Evolutionary conservation across 352 stramenopile genomes (phyloP).

Genomic region (Peronospora belbahrii): DNA sequence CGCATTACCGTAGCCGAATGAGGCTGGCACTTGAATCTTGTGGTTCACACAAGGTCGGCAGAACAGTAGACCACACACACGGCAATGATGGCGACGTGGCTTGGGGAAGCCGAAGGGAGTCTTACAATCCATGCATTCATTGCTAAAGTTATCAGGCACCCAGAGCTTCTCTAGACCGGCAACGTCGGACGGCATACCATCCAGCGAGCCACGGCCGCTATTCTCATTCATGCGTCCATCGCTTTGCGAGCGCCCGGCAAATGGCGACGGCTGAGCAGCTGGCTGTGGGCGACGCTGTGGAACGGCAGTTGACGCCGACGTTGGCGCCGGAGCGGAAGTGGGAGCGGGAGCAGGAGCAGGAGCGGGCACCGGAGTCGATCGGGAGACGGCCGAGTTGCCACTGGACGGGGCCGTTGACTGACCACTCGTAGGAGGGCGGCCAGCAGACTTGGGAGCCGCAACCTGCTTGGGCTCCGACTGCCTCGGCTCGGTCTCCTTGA

Average conservation of each 20-base stretch:
- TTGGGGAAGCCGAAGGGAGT: slow-evolving; percentile 75
- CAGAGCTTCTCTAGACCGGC: slow-evolving; percentile 78
- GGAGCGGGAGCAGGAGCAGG: no score
- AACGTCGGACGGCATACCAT: slow-evolving; percentile 45
- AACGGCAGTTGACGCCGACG: slow-evolving; percentile 12
- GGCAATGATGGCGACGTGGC: slow-evolving; percentile 76
- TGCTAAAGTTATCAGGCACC: slow-evolving; percentile 84
- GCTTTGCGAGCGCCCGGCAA: slow-evolving; percentile 17
- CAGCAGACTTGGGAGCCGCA: slow-evolving; percentile 15
- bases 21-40: slow-evolving; percentile 74
- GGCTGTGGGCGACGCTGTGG: slow-evolving; percentile 20
- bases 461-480: slow-evolving; percentile 9
- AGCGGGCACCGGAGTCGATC: slow-evolving; percentile 21
- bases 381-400: slow-evolving; percentile 5
- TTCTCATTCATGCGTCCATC: slow-evolving; percentile 27
- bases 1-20: slow-evolving; percentile 73
- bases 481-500: slow-evolving; percentile 4
- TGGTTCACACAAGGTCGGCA: slow-evolving; percentile 75
- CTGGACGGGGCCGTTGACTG: slow-evolving; percentile 23
- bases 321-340: slow-evolving; percentile 23
- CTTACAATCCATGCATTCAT: slow-evolving; percentile 85
- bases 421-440: slow-evolving; percentile 25
- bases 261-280: neutral
- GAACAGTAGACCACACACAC: slow-evolving; percentile 77
- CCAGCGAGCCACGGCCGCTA: slow-evolving; percentile 40